Conservation (phyloP, 257 asterid genomes). For the Misopates orontium region DNA sequence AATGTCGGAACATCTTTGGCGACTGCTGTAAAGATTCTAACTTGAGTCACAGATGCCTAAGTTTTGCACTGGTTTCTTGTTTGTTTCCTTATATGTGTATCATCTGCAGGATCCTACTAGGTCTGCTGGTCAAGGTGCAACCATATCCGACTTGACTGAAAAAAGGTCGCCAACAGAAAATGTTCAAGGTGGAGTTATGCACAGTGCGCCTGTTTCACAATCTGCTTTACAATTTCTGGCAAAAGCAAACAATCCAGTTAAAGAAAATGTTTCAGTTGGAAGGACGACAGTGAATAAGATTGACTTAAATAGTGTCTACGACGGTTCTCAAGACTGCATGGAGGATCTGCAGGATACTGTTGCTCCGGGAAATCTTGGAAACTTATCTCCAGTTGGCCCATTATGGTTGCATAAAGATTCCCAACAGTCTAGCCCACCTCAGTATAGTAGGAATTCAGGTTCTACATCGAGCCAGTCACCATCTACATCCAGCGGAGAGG, state of each 20-base stretch:
- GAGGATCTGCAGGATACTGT: constrained; percentile 45
- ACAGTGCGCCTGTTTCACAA: constrained; percentile 37
- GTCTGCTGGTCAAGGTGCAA: constrained; percentile 24
- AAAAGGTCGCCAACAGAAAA: constrained; percentile 29
- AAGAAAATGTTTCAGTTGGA: constrained; percentile 39
- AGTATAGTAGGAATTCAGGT: constrained; percentile 72
- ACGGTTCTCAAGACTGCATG: constrained; percentile 72
- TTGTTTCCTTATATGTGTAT: constrained; percentile 18
- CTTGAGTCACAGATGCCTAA: constrained; percentile 1
- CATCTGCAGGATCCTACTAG: constrained; percentile 35
- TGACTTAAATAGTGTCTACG: constrained; percentile 81
- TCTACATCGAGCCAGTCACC: constrained; percentile 70
- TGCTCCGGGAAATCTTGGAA: constrained; percentile 38
- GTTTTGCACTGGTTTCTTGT: constrained; percentile 7
- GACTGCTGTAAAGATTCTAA: constrained; percentile 32
- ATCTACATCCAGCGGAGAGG: constrained; percentile 87
- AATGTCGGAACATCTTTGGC: constrained; percentile 30
- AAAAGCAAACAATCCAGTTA: constrained; percentile 37
- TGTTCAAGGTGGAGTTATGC: constrained; percentile 39
- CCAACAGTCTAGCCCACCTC: constrained; percentile 59
- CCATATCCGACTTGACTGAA: constrained; percentile 26
- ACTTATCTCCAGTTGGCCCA: constrained; percentile 45
- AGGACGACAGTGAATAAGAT: constrained; percentile 49
- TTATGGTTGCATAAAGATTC: constrained; percentile 53
- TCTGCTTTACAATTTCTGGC: constrained; percentile 36